Conservation (phyloP, 352 stramenopile genomes). For the Pythium grandisporangium region DNA sequence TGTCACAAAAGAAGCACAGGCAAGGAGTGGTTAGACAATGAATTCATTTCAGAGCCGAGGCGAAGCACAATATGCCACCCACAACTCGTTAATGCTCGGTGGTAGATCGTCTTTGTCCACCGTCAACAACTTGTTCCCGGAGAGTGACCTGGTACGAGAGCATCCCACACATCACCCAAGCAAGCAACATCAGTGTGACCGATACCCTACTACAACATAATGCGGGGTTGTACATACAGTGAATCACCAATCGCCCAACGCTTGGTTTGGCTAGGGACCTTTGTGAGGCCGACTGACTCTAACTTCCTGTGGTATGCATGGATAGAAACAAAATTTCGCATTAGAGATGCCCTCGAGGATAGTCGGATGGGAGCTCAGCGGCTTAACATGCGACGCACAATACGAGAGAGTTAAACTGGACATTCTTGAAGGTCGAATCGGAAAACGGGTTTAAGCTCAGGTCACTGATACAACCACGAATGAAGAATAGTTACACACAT, state of each 20-base stretch:
- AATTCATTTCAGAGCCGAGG: neutral
- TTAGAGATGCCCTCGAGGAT: too few species aligned
- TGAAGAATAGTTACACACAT: neutral
- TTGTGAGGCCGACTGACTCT: constrained; percentile 10
- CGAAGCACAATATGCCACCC: neutral
- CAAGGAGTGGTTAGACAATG: too few species aligned
- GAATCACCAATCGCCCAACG: constrained; percentile 11
- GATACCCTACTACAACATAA: neutral
- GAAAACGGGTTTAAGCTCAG: constrained; percentile 12
- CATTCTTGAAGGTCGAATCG: constrained; percentile 2
- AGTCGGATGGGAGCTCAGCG: neutral
- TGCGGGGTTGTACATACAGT: constrained; percentile 5
- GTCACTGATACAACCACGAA: constrained; percentile 3
- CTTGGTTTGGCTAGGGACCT: constrained; percentile 7
- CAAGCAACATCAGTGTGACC: neutral
- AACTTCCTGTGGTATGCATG: neutral
- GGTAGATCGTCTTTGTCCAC: constrained; percentile 7
- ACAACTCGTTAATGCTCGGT: constrained; percentile 9
- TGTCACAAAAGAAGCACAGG: neutral
- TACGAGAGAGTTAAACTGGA: constrained; percentile 9
- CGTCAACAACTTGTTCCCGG: constrained; percentile 6
- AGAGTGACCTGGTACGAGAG: constrained; percentile 13
- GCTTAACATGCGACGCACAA: constrained; percentile 2
- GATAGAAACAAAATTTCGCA: too few species aligned
- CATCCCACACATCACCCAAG: neutral